phyloP scores from a whole-genome alignment of 1,284 basidiomycete species.

The Heterobasidion occidentale region DNA sequence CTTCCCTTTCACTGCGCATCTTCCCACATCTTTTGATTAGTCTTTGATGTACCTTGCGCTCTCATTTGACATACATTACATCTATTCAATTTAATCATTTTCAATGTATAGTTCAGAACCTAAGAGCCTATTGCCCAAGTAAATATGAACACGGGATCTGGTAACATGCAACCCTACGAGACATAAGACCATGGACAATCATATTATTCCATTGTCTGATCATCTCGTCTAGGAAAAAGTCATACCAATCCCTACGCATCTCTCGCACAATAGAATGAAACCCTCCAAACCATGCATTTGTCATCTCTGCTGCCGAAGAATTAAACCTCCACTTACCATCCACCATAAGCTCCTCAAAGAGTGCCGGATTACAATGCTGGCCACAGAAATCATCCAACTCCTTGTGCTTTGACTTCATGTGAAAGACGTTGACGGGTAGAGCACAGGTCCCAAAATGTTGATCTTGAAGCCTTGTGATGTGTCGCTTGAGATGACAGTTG shows the following conservation, averaged over 20 bases:
- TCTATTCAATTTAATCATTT: too few species aligned
- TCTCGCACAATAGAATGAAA: conserved; percentile 8
- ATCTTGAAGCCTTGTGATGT: conserved; percentile 9
- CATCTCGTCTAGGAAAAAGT: conserved; percentile 1
- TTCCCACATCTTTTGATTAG: too few species aligned
- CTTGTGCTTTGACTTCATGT: conserved; percentile 26
- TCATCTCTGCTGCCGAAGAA: conserved; percentile 15
- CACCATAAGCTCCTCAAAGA: conserved; percentile 18
- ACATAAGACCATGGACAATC: too few species aligned
- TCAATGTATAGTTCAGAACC: too few species aligned
- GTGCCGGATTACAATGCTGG: conserved; percentile 22
- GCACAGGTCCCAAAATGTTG: conserved; percentile 11
- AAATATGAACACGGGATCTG: too few species aligned
- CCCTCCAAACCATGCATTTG: conserved; percentile 18
- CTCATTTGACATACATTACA: too few species aligned
- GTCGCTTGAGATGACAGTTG: conserved; percentile 17
- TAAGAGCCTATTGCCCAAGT: too few species aligned
- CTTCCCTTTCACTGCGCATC: too few species aligned
- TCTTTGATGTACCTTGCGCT: too few species aligned
- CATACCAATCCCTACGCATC: neutral
- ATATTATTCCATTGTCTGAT: neutral
- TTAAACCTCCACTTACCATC: conserved; percentile 24
- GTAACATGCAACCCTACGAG: too few species aligned
- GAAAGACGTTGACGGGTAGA: conserved; percentile 26
- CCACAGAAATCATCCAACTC: conserved; percentile 18